A percentile compares a stretch with the other conserved stretches of the same genome.
Evolutionary conservation across 2,329 filamentous ascomycete species (phyloP).

Genomic region (Scleromitrula shiraiana): DNA sequence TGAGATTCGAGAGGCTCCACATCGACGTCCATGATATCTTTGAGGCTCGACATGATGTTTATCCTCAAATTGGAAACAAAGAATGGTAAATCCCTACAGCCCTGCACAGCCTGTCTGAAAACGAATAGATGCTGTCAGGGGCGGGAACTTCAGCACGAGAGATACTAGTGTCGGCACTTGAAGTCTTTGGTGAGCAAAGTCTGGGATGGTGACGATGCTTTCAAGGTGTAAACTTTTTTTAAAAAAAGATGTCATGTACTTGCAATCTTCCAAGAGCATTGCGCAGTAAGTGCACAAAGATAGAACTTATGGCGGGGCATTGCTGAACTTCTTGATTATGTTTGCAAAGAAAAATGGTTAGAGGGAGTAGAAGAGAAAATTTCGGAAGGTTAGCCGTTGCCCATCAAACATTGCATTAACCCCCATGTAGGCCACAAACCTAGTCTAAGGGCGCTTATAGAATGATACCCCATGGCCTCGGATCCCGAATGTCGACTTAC

Average conservation of each 20-base stretch:
- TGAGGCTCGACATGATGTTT: constrained; percentile 29
- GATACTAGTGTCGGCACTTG: constrained; percentile 19
- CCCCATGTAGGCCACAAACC: constrained; percentile 8
- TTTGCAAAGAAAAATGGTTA: constrained; percentile 17
- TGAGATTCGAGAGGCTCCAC: constrained; percentile 30
- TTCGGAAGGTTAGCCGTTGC: constrained; percentile 7
- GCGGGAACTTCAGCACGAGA: constrained; percentile 23
- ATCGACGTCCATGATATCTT: constrained; percentile 32
- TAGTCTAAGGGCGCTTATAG: constrained; percentile 12
- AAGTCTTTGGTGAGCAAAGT: constrained; percentile 12
- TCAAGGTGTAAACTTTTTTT: constrained; percentile 13
- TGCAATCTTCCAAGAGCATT: constrained; percentile 16
- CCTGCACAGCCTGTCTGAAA: constrained; percentile 28
- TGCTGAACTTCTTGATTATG: constrained; percentile 23
- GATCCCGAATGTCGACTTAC: constrained; percentile 7
- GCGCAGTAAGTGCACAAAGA: constrained; percentile 27
- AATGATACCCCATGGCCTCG: constrained; percentile 7
- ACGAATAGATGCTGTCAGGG: constrained; percentile 20
- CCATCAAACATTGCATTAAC: constrained; percentile 6
- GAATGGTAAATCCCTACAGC: constrained; percentile 18
- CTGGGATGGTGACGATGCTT: constrained; percentile 11
- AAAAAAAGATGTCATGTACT: constrained; percentile 20
- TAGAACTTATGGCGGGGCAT: constrained; percentile 29
- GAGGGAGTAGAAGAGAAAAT: constrained; percentile 3
- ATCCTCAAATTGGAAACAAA: constrained; percentile 24